These are phyloP conservation scores for Annulohypoxylon stygium DNA, from an alignment of 495 filamentous ascomycete species.

Conservation along the genomic window DNA sequence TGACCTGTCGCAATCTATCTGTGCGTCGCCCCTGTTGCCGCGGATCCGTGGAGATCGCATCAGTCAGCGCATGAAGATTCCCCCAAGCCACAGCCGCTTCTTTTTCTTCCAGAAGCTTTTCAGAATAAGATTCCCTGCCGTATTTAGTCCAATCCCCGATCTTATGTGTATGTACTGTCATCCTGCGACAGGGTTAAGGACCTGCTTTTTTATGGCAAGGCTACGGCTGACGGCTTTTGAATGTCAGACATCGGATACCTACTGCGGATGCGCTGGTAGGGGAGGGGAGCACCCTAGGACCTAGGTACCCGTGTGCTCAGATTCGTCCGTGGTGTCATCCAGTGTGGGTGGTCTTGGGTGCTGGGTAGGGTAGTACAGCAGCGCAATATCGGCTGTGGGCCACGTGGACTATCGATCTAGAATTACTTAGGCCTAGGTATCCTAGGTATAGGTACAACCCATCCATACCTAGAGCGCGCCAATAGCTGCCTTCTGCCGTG, in stretches of 20 bases:
- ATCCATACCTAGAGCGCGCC: no score
- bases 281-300: constrained; percentile 1
- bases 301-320: neutral
- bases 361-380: neutral
- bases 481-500: neutral
- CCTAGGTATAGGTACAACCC: neutral
- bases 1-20: constrained; percentile 6
- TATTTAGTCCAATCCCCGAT: constrained; percentile 30
- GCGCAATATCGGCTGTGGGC: constrained; percentile 21
- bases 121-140: constrained; percentile 24
- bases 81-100: constrained; percentile 34
- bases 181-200: neutral
- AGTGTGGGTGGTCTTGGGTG: neutral
- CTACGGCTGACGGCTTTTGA: constrained; percentile 9
- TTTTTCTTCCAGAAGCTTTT: constrained; percentile 36
- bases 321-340: constrained; percentile 1
- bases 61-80: neutral
- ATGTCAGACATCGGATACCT: constrained; percentile 11
- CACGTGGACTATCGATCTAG: constrained; percentile 37
- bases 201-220: constrained; percentile 12
- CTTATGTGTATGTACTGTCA: constrained; percentile 2
- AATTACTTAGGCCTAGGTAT: constrained; percentile 7
- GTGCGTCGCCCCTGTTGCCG: constrained; percentile 12
- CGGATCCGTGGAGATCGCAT: constrained; percentile 14
- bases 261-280: neutral